Conservation (phyloP, 2,329 filamentous ascomycete genomes). For the Biscogniauxia marginata region DNA sequence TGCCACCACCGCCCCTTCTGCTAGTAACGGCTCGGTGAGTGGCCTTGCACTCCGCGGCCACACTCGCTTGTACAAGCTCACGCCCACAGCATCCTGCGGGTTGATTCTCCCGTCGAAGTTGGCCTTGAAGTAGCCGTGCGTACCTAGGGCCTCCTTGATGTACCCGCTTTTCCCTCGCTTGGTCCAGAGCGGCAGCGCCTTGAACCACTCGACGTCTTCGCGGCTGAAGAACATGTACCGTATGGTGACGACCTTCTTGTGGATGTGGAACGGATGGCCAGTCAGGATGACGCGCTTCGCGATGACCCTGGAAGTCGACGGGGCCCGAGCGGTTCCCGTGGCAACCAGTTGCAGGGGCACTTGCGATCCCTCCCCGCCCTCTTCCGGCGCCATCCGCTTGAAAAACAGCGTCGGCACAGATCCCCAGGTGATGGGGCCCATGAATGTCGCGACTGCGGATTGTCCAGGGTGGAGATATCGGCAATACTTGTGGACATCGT, state of each 20-base stretch:
- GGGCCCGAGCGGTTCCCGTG: constrained; percentile 82
- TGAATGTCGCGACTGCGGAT: constrained; percentile 84
- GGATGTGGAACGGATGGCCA: constrained; percentile 96
- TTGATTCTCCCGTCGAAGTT: constrained; percentile 96
- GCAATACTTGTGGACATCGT: constrained; percentile 96
- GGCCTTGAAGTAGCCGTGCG: constrained; percentile 99
- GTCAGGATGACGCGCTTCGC: constrained; percentile 93
- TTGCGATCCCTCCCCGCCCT: constrained; percentile 43
- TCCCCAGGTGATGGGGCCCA: constrained; percentile 90
- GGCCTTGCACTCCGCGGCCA: constrained; percentile 69
- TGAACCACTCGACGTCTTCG: constrained; percentile 96
- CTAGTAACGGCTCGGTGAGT: constrained; percentile 44
- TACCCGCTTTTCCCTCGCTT: constrained; percentile 83
- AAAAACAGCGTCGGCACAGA: constrained; percentile 89
- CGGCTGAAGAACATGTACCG: constrained; percentile 99
- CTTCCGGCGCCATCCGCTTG: constrained; percentile 54
- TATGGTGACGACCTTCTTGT: constrained; percentile 95
- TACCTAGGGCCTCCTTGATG: constrained; percentile 91
- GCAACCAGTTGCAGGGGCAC: constrained; percentile 70
- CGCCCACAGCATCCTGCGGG: constrained; percentile 88
- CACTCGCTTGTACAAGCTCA: constrained; percentile 83
- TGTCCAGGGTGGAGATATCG: constrained; percentile 88
- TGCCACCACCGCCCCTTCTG: constrained; percentile 26
- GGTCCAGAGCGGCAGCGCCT: constrained; percentile 93
- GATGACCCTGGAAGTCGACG: constrained; percentile 74